Evolutionary conservation across 305 asterid genomes (phyloP).

Genomic region (Solanum hybrid): DNA sequence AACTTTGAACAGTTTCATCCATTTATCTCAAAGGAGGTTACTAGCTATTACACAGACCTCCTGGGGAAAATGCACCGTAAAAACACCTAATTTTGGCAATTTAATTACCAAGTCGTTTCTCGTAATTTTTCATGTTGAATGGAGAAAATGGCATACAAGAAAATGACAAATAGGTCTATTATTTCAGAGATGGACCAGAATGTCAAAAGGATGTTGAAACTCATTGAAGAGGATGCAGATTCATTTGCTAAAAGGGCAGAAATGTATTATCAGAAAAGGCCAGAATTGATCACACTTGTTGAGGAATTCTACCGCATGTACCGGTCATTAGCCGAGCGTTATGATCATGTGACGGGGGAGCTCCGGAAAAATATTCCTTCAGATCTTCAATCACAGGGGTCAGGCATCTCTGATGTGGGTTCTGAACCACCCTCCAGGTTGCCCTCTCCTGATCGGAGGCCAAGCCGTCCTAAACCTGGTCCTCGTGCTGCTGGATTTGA

Average conservation of each 20-base stretch:
- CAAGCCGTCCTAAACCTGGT: constrained; percentile 45
- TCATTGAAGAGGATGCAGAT: constrained; percentile 91
- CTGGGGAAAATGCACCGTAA: constrained; percentile 11
- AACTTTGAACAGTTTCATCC: neutral
- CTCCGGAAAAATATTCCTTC: constrained; percentile 61
- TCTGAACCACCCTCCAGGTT: constrained; percentile 50
- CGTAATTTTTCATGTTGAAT: neutral
- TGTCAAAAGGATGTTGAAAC: constrained; percentile 73
- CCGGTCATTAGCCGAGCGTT: constrained; percentile 81
- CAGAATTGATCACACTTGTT: constrained; percentile 64
- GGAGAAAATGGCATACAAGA: constrained; percentile 17
- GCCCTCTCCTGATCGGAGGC: constrained; percentile 45
- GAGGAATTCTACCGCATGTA: constrained; percentile 83
- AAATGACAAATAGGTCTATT: constrained; percentile 23
- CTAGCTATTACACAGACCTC: neutral
- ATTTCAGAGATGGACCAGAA: constrained; percentile 84
- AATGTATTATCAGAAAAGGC: constrained; percentile 81
- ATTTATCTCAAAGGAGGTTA: neutral
- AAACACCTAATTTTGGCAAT: constrained; percentile 5
- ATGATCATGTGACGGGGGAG: constrained; percentile 77
- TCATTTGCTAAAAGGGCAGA: constrained; percentile 87
- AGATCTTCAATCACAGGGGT: constrained; percentile 87
- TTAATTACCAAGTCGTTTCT: constrained; percentile 9
- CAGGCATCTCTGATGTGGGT: constrained; percentile 64
- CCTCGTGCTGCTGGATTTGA: constrained; percentile 92